These are phyloP conservation scores for Agaricus subrufescens DNA, from an alignment of 768 basidiomycete genomes.

Conservation along the genomic window DNA sequence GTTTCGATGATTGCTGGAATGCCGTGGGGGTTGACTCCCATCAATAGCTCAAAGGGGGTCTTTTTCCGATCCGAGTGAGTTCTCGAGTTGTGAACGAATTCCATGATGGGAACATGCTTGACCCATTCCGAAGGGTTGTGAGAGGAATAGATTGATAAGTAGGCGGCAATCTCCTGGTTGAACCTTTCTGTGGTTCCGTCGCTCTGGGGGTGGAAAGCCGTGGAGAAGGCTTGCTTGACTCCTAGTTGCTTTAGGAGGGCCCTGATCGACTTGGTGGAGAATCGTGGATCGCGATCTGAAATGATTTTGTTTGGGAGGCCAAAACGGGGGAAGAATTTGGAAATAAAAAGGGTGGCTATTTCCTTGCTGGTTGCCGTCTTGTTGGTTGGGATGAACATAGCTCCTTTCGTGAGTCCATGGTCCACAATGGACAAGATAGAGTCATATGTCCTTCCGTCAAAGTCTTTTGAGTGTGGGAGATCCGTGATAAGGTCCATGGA, in stretches of 20 bases:
- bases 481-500: background rate
- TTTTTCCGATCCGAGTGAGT: slow-evolving; percentile 12
- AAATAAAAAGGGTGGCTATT: too few relatives aligned
- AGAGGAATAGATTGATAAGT: slow-evolving; percentile 11
- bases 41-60: slow-evolving; percentile 16
- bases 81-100: slow-evolving; percentile 18
- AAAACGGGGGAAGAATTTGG: background rate
- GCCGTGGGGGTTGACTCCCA: background rate
- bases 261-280: background rate
- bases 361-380: too few relatives aligned
- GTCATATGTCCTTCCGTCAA: too few relatives aligned
- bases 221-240: background rate
- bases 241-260: too few relatives aligned
- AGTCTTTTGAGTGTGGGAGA: too few relatives aligned
- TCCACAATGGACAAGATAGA: too few relatives aligned
- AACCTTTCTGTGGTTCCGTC: background rate
- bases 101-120: slow-evolving; percentile 6
- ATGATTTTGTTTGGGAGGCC: slow-evolving; percentile 15
- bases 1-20: too few relatives aligned
- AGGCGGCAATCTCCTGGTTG: background rate
- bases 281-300: slow-evolving; percentile 14
- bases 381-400: too few relatives aligned
- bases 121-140: slow-evolving; percentile 15
- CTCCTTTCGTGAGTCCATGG: too few relatives aligned
- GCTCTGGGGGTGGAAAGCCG: background rate